These are phyloP conservation scores for Xylaria hypoxylon DNA, from an alignment of 2,329 filamentous ascomycete genomes.

Conservation along the genomic window DNA sequence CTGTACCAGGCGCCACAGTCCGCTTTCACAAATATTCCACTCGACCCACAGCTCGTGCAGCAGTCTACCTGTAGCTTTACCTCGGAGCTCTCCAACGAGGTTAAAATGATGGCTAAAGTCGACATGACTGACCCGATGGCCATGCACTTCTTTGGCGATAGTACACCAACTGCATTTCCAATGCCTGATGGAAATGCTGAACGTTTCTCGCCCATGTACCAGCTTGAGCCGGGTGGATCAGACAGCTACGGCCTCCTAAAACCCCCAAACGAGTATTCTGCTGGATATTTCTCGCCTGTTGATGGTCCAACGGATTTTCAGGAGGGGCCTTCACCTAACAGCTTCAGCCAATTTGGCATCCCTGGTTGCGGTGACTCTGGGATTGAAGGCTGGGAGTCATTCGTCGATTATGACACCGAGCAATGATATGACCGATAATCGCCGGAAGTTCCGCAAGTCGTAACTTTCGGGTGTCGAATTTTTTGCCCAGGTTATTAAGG, in stretches of 20 bases:
- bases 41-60: slow-evolving; percentile 46
- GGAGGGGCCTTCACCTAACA: slow-evolving; percentile 29
- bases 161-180: slow-evolving; percentile 38
- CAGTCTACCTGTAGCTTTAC: slow-evolving; percentile 56
- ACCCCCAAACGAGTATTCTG: slow-evolving; percentile 18
- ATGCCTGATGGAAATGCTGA: slow-evolving; percentile 41
- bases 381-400: slow-evolving; percentile 47
- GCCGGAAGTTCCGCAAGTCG: no score
- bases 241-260: slow-evolving; percentile 10
- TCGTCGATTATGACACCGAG: slow-evolving; percentile 50
- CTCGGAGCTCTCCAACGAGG: slow-evolving; percentile 56
- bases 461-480: neutral
- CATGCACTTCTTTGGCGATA: slow-evolving; percentile 45
- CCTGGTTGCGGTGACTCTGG: slow-evolving; percentile 38
- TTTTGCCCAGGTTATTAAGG: neutral
- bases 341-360: slow-evolving; percentile 41
- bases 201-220: slow-evolving; percentile 11
- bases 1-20: slow-evolving; percentile 48
- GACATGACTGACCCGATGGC: slow-evolving; percentile 51
- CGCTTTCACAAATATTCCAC: slow-evolving; percentile 41
- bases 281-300: slow-evolving; percentile 38
- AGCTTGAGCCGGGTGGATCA: slow-evolving; percentile 1
- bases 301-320: slow-evolving; percentile 31
- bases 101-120: slow-evolving; percentile 56
- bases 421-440: slow-evolving; percentile 37